A percentile compares a stretch with the other conserved stretches of the same genome.
These are phyloP conservation scores for Letharia lupina DNA, from an alignment of 495 filamentous ascomycete species.

Conservation along the genomic window DNA sequence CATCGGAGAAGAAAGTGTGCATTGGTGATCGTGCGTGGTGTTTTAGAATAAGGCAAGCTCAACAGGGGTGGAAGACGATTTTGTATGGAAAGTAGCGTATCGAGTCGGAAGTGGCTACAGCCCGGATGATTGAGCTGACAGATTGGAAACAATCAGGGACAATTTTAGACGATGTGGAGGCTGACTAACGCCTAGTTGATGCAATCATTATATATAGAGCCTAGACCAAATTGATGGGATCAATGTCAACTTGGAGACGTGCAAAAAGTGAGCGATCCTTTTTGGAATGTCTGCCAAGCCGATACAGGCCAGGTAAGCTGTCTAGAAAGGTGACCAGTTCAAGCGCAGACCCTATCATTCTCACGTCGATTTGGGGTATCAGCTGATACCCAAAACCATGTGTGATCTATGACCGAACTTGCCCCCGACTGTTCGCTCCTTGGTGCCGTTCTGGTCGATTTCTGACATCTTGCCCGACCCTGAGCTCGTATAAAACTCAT, in stretches of 20 bases:
- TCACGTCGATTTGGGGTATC: too few relatives aligned
- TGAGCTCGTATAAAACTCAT: too few relatives aligned
- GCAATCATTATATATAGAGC: background rate
- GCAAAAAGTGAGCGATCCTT: background rate
- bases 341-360: too few relatives aligned
- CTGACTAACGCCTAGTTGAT: background rate
- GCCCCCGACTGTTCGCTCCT: too few relatives aligned
- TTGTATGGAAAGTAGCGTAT: background rate
- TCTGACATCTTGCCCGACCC: too few relatives aligned
- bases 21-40: background rate
- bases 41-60: background rate
- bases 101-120: background rate
- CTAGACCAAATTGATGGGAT: background rate
- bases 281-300: background rate
- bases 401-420: too few relatives aligned
- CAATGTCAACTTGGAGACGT: background rate
- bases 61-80: background rate
- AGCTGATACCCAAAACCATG: too few relatives aligned
- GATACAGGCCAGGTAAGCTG: too few relatives aligned
- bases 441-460: too few relatives aligned
- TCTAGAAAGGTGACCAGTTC: too few relatives aligned
- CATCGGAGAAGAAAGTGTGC: background rate
- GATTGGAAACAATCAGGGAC: background rate
- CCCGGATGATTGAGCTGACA: background rate
- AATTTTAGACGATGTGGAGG: background rate